phyloP scores from a whole-genome alignment of 345 rosid genomes.

The Gossypium raimondii region DNA sequence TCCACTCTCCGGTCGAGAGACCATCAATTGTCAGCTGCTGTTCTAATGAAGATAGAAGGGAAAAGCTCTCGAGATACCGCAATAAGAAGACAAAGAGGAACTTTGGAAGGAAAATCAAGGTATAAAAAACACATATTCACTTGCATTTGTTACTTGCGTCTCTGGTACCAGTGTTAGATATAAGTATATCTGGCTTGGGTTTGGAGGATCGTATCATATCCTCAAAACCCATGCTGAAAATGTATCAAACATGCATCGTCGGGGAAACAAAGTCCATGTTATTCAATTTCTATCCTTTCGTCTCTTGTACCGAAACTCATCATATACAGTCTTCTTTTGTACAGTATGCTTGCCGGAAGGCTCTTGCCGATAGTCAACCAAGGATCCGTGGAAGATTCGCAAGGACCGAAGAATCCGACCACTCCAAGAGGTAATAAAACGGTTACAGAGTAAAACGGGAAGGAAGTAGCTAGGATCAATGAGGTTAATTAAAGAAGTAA shows the following conservation, averaged over 20 bases:
- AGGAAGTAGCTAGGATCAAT: constrained; percentile 20
- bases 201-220: no score
- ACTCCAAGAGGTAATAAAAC: constrained; percentile 39
- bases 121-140: constrained; percentile 18
- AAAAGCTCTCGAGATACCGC: constrained; percentile 91
- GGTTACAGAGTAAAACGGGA: constrained; percentile 4
- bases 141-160: neutral
- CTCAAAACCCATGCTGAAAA: no score
- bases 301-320: neutral
- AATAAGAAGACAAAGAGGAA: constrained; percentile 89
- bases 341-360: constrained; percentile 99
- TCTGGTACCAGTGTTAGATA: no score
- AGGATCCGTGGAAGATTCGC: constrained; percentile 99
- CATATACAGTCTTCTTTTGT: constrained; percentile 14
- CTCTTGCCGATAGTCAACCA: constrained; percentile 97
- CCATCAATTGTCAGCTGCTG: constrained; percentile 46
- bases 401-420: constrained; percentile 62
- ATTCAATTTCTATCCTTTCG: neutral
- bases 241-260: no score
- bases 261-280: neutral
- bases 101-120: constrained; percentile 97
- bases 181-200: no score
- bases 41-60: constrained; percentile 68
- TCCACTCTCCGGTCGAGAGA: constrained; percentile 55
- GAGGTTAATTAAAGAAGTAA: constrained; percentile 18